Conservation (phyloP, 2,329 filamentous ascomycete genomes). For the Rhynchosporium secalis region DNA sequence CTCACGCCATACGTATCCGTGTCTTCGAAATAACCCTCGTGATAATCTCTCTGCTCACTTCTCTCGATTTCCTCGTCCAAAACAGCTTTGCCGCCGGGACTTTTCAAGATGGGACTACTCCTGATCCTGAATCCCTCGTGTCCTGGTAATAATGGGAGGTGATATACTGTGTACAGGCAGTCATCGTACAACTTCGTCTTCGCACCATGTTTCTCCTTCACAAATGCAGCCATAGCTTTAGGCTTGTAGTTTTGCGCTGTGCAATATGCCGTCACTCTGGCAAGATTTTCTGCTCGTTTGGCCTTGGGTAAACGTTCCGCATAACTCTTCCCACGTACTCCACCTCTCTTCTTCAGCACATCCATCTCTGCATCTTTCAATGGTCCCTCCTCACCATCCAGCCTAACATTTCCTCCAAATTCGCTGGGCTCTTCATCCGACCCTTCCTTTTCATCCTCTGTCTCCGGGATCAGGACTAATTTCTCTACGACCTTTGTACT, state of each 20-base stretch:
- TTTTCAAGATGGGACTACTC: slow-evolving; percentile 89
- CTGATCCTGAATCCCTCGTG: slow-evolving; percentile 83
- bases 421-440: slow-evolving; percentile 58
- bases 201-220: slow-evolving; percentile 83
- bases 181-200: slow-evolving; percentile 98
- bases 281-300: slow-evolving; percentile 81
- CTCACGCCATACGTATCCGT: slow-evolving; percentile 56
- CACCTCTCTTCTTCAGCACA: slow-evolving; percentile 61
- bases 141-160: slow-evolving; percentile 83
- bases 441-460: slow-evolving; percentile 59
- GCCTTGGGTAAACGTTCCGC: slow-evolving; percentile 90
- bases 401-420: slow-evolving; percentile 45
- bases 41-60: slow-evolving; percentile 84
- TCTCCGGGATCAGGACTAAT: slow-evolving; percentile 89
- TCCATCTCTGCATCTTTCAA: slow-evolving; percentile 68
- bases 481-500: slow-evolving; percentile 96
- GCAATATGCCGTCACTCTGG: slow-evolving; percentile 92
- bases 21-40: slow-evolving; percentile 87
- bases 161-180: slow-evolving; percentile 93
- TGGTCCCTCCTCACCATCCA: slow-evolving; percentile 63
- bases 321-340: slow-evolving; percentile 77
- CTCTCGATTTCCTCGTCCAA: slow-evolving; percentile 95
- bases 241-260: slow-evolving; percentile 93
- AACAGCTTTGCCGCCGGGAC: slow-evolving; percentile 87
- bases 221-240: slow-evolving; percentile 82